Evolutionary conservation across 306 rosid species (phyloP), one percentile per base, ranked within the genome.

Genomic region (Geum urbanum): DNA sequence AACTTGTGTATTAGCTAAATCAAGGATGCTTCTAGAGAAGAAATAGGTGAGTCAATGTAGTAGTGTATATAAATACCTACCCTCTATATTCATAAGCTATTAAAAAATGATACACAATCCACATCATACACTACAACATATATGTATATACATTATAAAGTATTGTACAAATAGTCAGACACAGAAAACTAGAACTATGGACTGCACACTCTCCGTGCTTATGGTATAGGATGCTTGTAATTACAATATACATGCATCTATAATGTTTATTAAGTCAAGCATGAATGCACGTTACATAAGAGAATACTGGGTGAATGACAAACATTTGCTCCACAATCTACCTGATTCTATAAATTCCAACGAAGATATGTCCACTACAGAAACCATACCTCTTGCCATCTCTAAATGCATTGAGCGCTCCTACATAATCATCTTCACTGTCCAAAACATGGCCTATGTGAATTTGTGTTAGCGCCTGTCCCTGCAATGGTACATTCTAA

Each of bases 401-500:
- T 58, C 83, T 72, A 77, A 58, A 94, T 73, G 98, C 89, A 47
- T 78, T 82, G 37, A 85, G 72, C 53, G 98, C 97, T 70, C 69
- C 89, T 83, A 65, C 57, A 85, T 81, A 88, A 71, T 85, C 66
- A 51, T 80, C 81, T 77, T 75, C 80, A 84, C 84, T 85, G 82
- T 94, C 97, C 80, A 85, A 85, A 80, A 90, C 86, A 75, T 84
- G 79, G 50, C 97, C 98, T 39, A 90, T 85, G 65, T 86, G 81
- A 54, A 80, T 83, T 80, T 90, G 86, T 69, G 84, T 81, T 8
- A 85, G 65, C 65, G 96, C 97, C 81, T 90, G 96, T 44, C 97
- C 97, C 97, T 94, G 76, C 64, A 77, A 79, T 57, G 39, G 44
- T 9, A 68, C 69, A 64, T 16, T 70, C 76, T 63, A 76, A 49